Base-by-base conservation (phyloP, 164 flowering plant species). In the Brasenia schreberi region DNA sequence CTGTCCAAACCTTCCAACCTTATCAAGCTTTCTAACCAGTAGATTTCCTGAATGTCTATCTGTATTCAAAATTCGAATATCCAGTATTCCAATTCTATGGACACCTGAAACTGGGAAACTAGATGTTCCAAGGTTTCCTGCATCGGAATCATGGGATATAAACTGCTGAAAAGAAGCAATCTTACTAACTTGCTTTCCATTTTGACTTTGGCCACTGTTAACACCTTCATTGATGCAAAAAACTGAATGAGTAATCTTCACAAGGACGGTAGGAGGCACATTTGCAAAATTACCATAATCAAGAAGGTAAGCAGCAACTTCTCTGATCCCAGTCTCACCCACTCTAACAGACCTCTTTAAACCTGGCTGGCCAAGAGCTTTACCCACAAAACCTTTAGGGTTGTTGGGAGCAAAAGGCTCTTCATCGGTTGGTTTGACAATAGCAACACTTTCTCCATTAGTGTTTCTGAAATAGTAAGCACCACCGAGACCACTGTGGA, bases 371-470 rank as follows among this genome's bases (percentile, higher is more conserved):
- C 90, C 90, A 52, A 84, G 87, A 65, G 83, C 80, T 73, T 80
- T 84, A 2, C 90, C 87, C 5, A 84, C 81, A 66, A 84, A 86
- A 42, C 90, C 90, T 72, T 86, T 86, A 1, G 90, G 90, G 64
- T 86, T 86, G 73, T 86, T 86, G 18, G 90, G 90, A 4, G 87
- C 90, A 74, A 78, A 85, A 17, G 90, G 90, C 49, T 86, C 90
- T 70, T 85, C 87, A 69, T 86, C 87, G 0, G 86, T 86, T 17
- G 87, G 86, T 68, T 84, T 82, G 69, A 86, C 85, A 75, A 86
- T 86, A 3, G 87, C 90, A 49, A 80, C 73, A 66, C 73, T 82
- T 64, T 83, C 90, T 27, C 87, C 86, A 18, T 67, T 33, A 43
- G 68, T 64, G 71, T 84, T 82, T 66, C 80, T 74, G 52, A 86